Percentiles rank a stretch among this genome's conserved stretches.
Evolutionary conservation across 2,329 filamentous ascomycete genomes (phyloP).

Genomic region (Alternaria tenuissima): DNA sequence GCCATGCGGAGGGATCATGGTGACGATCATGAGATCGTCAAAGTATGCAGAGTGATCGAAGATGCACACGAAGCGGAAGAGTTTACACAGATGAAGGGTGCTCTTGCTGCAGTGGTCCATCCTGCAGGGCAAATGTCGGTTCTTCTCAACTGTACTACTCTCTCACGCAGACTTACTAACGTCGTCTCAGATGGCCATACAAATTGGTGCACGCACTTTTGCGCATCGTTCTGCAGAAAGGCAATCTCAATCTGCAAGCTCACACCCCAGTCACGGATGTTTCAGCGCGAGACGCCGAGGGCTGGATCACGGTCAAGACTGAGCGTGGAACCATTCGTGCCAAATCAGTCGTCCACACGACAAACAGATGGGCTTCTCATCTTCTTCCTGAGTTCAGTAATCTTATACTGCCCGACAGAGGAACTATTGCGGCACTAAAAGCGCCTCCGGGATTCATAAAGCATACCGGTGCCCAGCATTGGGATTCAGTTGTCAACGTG

Average conservation of each 20-base stretch:
- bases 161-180: not conserved
- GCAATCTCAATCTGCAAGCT: constrained; percentile 12
- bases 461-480: constrained; percentile 22
- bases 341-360: constrained; percentile 16
- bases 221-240: constrained; percentile 12
- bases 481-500: constrained; percentile 18
- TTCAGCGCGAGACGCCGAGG: constrained; percentile 11
- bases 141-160: not conserved
- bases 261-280: constrained; percentile 15
- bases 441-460: constrained; percentile 17
- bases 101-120: constrained; percentile 14
- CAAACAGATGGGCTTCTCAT: constrained; percentile 22
- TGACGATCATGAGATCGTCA: constrained; percentile 14
- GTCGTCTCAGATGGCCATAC: constrained; percentile 18
- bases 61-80: constrained; percentile 10
- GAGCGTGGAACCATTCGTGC: constrained; percentile 14
- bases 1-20: constrained; percentile 20
- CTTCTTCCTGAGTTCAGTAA: constrained; percentile 18
- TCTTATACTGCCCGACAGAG: constrained; percentile 14
- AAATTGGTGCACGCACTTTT: constrained; percentile 22
- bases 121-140: constrained; percentile 19
- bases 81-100: constrained; percentile 22
- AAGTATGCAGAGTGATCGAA: constrained; percentile 13
- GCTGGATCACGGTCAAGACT: constrained; percentile 15
- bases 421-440: constrained; percentile 12